Evolutionary conservation across 2,329 filamentous ascomycete species (phyloP), one percentile per base, ranked within the genome.

Genomic region (Nannizziopsis barbatae): DNA sequence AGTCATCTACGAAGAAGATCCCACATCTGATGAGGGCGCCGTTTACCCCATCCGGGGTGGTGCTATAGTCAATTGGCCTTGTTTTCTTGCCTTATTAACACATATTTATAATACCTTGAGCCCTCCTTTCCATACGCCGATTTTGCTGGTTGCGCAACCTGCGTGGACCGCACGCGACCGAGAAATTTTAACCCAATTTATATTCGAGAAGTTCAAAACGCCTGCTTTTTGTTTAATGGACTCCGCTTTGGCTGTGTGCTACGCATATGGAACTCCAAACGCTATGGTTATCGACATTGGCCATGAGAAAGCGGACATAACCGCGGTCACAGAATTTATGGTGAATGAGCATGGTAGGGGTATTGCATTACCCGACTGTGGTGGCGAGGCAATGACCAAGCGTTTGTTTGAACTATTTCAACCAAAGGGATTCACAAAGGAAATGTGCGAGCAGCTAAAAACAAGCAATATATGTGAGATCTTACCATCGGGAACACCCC

Each of bases 191-290:
- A 85, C 89, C 11, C 86, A 92, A 54, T 98, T 95, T 71, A 80
- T 96, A 55, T 98, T 98, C 60, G 92, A 98, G 68, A 93, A 92
- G 68, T 95, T 94, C 62, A 92, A 90, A 70, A 92, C 87, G 0
- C 92, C 92, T 0, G 88, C 86, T 0, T 84, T 98, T 45, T 89
- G 84, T 58, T 75, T 96, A 53, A 83, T 98, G 71, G 86, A 96
- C 66, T 84, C 87, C 57, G 89, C 86, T 2, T 70, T 93, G 41
- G 89, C 92, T 20, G 84, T 87, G 0, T 83, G 72, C 50, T 83
- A 80, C 60, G 80, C 92, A 49, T 96, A 93, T 61, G 89, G 87
- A 9, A 76, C 88, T 27, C 75, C 81, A 30, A 87, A 79, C 57
- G 83, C 92, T 59, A 92, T 87, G 0, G 79, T 98, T 15, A 75